Conservation (phyloP, 2,329 filamentous ascomycete genomes). For the Diplodia seriata region DNA sequence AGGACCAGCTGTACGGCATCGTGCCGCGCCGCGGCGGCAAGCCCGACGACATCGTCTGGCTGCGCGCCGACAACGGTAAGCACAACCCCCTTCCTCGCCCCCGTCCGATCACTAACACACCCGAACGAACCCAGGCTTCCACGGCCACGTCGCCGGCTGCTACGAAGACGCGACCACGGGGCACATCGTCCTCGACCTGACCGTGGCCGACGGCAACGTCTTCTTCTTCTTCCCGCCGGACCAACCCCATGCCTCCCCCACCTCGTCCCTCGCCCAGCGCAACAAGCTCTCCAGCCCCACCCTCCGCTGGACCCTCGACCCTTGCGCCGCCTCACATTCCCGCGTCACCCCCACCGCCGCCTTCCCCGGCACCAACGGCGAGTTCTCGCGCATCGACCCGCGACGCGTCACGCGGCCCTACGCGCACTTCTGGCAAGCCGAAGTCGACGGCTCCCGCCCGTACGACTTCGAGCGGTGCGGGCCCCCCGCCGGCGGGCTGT, state of each 20-base stretch:
- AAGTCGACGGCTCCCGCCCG: constrained; percentile 45
- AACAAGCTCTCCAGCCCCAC: constrained; percentile 50
- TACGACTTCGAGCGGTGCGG: constrained; percentile 46
- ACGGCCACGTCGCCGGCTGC: constrained; percentile 52
- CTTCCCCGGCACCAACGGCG: constrained; percentile 48
- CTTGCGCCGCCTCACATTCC: constrained; percentile 31
- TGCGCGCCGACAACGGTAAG: constrained; percentile 59
- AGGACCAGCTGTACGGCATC: constrained; percentile 63
- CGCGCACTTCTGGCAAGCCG: constrained; percentile 51
- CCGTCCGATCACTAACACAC: constrained; percentile 3
- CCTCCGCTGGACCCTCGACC: constrained; percentile 53
- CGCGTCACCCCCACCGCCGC: constrained; percentile 43
- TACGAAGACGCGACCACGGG: constrained; percentile 49
- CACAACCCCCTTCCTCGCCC: constrained; percentile 4
- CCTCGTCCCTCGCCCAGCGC: constrained; percentile 44
- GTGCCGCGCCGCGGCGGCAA: constrained; percentile 60
- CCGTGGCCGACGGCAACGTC: constrained; percentile 52
- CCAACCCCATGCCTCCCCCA: constrained; percentile 36
- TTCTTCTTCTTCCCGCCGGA: constrained; percentile 54
- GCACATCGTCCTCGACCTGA: constrained; percentile 49
- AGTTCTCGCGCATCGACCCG: constrained; percentile 57
- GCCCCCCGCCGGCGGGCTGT: constrained; percentile 42
- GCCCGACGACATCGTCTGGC: constrained; percentile 61
- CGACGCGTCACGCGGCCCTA: constrained; percentile 51
- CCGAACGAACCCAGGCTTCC: constrained; percentile 46